Conservation (phyloP, 306 rosid species). For the Fragaria nilgerrensis region DNA sequence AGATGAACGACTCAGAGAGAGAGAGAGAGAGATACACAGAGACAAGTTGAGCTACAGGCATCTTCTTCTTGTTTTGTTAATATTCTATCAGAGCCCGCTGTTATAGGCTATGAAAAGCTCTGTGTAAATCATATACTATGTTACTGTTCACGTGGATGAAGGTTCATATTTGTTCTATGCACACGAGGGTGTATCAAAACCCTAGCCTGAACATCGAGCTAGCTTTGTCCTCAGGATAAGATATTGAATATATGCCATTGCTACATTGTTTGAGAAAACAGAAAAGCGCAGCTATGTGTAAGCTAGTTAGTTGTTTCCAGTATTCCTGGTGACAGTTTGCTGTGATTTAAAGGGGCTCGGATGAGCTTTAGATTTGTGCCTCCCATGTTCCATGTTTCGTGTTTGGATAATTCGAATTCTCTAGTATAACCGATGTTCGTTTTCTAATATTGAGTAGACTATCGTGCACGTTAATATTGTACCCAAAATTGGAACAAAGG, state of each 20-base stretch:
- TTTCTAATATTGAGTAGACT: not conserved
- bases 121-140: not conserved
- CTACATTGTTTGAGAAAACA: not conserved
- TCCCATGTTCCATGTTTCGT: not conserved
- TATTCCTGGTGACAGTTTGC: not conserved
- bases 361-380: not conserved
- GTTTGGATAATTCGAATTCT: not conserved
- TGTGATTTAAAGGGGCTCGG: not conserved
- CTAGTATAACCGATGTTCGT: not conserved
- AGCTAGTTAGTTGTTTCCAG: not conserved
- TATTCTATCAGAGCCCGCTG: constrained; percentile 6
- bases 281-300: not conserved
- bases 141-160: constrained; percentile 7
- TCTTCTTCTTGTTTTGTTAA: not conserved
- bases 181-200: not conserved
- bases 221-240: not conserved
- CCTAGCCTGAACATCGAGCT: not conserved
- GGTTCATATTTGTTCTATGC: not conserved
- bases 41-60: not conserved
- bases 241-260: not conserved
- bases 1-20: not conserved
- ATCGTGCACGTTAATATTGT: not conserved
- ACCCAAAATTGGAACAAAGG: not conserved
- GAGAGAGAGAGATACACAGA: not conserved
- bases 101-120: not conserved